Evolutionary conservation across 805 yeast genomes (phyloP), one percentile per base, ranked within the genome.

Genomic region (Jamesozyma gamospora): DNA sequence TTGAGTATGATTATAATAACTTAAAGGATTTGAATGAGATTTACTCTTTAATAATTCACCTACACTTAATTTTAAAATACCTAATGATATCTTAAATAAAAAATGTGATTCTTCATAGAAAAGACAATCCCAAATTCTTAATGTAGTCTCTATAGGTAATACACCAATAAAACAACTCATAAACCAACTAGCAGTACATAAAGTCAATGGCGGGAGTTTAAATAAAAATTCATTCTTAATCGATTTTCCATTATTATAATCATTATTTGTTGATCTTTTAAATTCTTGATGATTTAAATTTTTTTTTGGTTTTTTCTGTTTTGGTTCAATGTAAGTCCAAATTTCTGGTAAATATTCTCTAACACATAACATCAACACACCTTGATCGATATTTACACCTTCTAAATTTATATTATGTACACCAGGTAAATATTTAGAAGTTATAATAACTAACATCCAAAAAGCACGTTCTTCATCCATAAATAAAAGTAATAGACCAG

Each of bases 151-250:
- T 17, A 86, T 76, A 0, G 98, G 98, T 19, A 92, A 62, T 1
- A 81, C 77, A 0, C 95, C 95, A 28, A 92, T 86, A 62, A 83
- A 92, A n/a, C 85, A 74, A 51, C 96, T 83, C 97, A 92, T 90
- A 56, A 92, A 92, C 98, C 98, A 92, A 40, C 95, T 79, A 0
- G 96, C 90, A 1, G 97, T 92, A 49, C 94, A 92, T 34, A 92
- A 69, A 1, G 96, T 83, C 4, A 92, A 73, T 2, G 96, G 95
- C 1, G 98, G 97, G 33, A 88, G 63, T 48, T 82, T 79, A 13
- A 75, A 70, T 26, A 90, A 68, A 44, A 84, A 78, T 52, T 72
- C 68, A 34, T 66, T 53, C 25, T 48, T 56, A 14, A 34, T 14
- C 15, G 32, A 28, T 19, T 32, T 32, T 17, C 12, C 18, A n/a